phyloP scores from a whole-genome alignment of 2,329 filamentous ascomycete genomes.

The Hypoxylon sp. region DNA sequence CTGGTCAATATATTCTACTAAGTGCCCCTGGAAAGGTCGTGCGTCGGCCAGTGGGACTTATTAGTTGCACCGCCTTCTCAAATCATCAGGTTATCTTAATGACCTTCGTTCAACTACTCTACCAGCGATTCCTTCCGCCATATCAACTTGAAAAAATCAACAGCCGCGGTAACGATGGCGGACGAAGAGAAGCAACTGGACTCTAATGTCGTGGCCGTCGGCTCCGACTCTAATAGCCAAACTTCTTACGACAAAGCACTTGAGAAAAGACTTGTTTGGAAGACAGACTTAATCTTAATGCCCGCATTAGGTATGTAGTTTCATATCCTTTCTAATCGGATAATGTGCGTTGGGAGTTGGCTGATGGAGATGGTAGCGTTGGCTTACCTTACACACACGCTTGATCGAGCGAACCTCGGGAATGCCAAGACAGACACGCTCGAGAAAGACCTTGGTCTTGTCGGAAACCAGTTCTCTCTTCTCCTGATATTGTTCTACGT shows the following conservation, averaged over 20 bases:
- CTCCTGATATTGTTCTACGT: constrained; percentile 55
- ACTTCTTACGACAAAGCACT: constrained; percentile 12
- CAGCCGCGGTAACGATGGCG: not conserved
- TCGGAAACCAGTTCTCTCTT: constrained; percentile 52
- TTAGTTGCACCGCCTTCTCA: not conserved
- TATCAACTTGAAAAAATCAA: not conserved
- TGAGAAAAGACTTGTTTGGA: constrained; percentile 37
- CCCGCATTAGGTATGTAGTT: constrained; percentile 33
- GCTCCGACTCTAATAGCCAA: constrained; percentile 20
- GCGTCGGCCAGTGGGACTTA: not conserved
- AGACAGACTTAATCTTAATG: constrained; percentile 42
- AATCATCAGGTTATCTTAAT: not conserved
- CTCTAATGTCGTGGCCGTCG: constrained; percentile 19
- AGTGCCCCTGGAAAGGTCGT: not conserved
- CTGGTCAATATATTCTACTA: not conserved
- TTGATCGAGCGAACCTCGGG: constrained; percentile 53
- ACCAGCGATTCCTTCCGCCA: not conserved
- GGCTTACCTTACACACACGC: constrained; percentile 48
- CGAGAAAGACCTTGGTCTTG: constrained; percentile 51
- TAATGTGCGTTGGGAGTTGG: not conserved
- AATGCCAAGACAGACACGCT: constrained; percentile 54
- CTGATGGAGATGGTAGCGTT: constrained; percentile 23
- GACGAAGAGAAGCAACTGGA: constrained; percentile 25
- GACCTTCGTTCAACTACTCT: not conserved
- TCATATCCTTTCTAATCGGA: not conserved